Base-by-base conservation (phyloP, 805 yeast genomes). In the Tetrapisispora arboricola region DNA sequence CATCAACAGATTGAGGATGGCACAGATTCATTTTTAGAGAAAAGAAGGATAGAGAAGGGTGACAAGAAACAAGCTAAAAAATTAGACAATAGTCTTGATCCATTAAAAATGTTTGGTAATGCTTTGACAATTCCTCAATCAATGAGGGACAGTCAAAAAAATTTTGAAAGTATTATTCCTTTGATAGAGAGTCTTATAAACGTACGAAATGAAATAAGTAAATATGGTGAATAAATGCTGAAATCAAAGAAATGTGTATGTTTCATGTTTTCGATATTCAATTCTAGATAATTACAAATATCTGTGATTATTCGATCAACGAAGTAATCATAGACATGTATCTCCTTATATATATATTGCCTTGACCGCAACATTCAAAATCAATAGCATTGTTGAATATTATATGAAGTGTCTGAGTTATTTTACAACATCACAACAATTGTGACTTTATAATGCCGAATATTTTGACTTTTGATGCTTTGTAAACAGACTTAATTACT, bases 21-120 rank as follows among this genome's bases (percentile, higher is more conserved):
- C 21, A n/a, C 16, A 16, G 20, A 30, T 6, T 17, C 8, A 21
- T 3, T 9, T 13, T 30, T 18, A 16, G 17, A 30, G 33, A 19
- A 24, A 36, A 22, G 21, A 34, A 26, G 40, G 39, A 27, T 25
- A 36, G 3, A 18, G 11, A 41, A 42, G 41, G 15, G 28, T 26
- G 34, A 31, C 32, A 26, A 24, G 30, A 28, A 38, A 32, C 17
- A 25, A 25, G 22, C 32, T 36, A 20, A 27, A 36, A 33, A 39
- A 36, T 27, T 24, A 4, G n/a, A 31, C 21, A 24, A 29, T 11
- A 13, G 28, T 10, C 38, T 36, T n/a, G 58, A 59, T 32, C 61
- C 64, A 8, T 47, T 59, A 7, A 36, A 36, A 7, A 59, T 59
- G 64, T 59, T 59, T 46, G 62, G 61, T 1, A 60, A 54, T 11